Base-by-base conservation (phyloP, 352 stramenopile genomes). In the Pythium graminicola region DNA sequence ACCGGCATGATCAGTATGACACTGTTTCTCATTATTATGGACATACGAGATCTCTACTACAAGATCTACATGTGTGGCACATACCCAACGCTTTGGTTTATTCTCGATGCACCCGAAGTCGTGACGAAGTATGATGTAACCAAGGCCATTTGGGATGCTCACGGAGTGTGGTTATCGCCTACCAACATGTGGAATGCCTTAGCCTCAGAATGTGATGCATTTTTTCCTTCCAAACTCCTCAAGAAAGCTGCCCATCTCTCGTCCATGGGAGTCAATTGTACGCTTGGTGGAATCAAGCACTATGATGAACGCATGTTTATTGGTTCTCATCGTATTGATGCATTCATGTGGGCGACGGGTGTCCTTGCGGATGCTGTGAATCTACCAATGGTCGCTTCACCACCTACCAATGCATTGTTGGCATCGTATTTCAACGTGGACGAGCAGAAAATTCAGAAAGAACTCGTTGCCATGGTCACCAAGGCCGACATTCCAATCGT, bases 41-140 rank as follows among this genome's bases (percentile, higher is more conserved):
- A 67, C 38, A 17, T 67, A 27, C 63, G 60, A 22, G 54, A 64
- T 27, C 19, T 67, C n/a, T 62, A 52, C 44, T 67, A 67, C 48
- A 67, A 67, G 28, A 53, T 63, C 28, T 40, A 33, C 38, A 67
- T 63, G 60, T 56, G 43, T 43, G 60, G 60, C 33, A 51, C 53
- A 3, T 54, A 56, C 22, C 47, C 43, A 6, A 56, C 52, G 17
- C 63, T 52, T 16, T 63, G 53, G 11, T 67, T 62, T 24, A 14
- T 44, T 16, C 35, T 48, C 14, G 16, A 54, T n/a, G 63, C 51
- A 11, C 54, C 50, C n/a, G 60, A 67, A 29, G 40, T 22, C 10
- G 29, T 62, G 32, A 67, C 60, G 1, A 48, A 62, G 35, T 54
- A 57, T 36, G 60, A 67, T 43, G 31, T 67, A 28, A 50, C 43